Percentiles rank a stretch among this genome's conserved stretches.
Evolutionary conservation across 2,329 filamentous ascomycete genomes (phyloP).

Genomic region (Curvularia verruculosa): DNA sequence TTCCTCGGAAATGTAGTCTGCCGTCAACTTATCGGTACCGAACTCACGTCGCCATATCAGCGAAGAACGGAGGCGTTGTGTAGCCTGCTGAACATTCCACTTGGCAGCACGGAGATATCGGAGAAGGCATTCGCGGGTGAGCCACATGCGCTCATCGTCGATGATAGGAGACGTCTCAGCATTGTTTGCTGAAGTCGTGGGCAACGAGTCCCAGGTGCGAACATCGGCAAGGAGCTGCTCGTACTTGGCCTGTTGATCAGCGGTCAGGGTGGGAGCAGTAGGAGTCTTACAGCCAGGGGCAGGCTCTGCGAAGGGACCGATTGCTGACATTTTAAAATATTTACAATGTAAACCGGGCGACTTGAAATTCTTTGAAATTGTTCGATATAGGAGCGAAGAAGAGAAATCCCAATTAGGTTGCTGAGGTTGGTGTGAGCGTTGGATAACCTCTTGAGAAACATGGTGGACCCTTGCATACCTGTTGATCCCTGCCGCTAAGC

Average conservation of each 20-base stretch:
- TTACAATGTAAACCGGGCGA: background rate
- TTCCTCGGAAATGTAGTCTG: conserved; percentile 89
- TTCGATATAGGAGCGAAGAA: background rate
- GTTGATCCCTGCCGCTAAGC: conserved; percentile 24
- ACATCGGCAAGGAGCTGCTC: conserved; percentile 73
- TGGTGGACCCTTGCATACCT: conserved; percentile 25
- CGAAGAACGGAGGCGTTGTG: conserved; percentile 79
- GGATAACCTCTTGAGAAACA: conserved; percentile 21
- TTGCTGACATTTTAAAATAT: conserved; percentile 31
- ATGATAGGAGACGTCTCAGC: conserved; percentile 68
- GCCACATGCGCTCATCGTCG: conserved; percentile 83
- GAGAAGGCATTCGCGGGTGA: conserved; percentile 89
- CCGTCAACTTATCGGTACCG: conserved; percentile 73
- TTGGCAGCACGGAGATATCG: conserved; percentile 94
- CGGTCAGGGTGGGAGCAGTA: conserved; percentile 65
- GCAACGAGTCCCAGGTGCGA: conserved; percentile 73
- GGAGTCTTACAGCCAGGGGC: conserved; percentile 62
- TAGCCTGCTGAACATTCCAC: conserved; percentile 76
- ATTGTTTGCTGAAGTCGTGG: conserved; percentile 65
- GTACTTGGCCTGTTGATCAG: conserved; percentile 84
- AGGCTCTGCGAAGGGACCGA: conserved; percentile 43
- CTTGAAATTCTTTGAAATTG: background rate
- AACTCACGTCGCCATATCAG: conserved; percentile 91
- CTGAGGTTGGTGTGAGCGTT: conserved; percentile 2
- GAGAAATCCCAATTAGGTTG: conserved; percentile 3